Evolutionary conservation across 192 early-diverging fungal genomes (phyloP), one percentile per base, ranked within the genome.

Genomic region (Endogone sp.): DNA sequence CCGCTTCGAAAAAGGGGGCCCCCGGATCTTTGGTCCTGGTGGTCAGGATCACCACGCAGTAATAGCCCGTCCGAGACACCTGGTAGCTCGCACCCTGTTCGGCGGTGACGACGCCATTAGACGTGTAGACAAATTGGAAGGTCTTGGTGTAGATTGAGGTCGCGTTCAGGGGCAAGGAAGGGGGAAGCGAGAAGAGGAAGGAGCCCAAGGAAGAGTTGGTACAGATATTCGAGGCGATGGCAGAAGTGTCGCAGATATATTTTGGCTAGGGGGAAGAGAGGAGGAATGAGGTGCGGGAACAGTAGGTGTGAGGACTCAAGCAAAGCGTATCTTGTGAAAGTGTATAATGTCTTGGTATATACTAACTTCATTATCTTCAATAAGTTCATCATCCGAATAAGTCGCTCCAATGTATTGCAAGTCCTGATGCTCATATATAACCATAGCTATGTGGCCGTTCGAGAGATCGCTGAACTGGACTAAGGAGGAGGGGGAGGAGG

Each of bases 1-100:
- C 77, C n/a, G 89, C 83, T 2, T 72, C 67, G 75, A 86, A 92
- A 49, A 63, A 78, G 81, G 25, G 62, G 71, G 37, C 60, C 31
- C 58, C 70, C 57, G 56, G 75, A 75, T 6, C 66, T 54, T 0
- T 72, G 82, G 9, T 74, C 0, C 6, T 49, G 20, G 28, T 56
- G 20, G 75, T 63, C 4, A 29, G 29, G 20, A 82, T 68, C 9
- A 81, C 80, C 2, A 92, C 82, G 72, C 97, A 98, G 74, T 95
- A 98, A 76, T 89, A 92, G 24, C 95, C 97, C 1, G 94, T 93
- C 3, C 83, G 76, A 24, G 84, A 75, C 3, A 95, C 88, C 26
- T 80, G 64, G 75, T 95, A 97, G 25, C 72, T 76, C 23, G 85
- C 73, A 16, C 37, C 37, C 37, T 49, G 37, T 16, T 49, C 37